A percentile compares a stretch with the other conserved stretches of the same genome.
These are phyloP conservation scores for Rhizoclosmatium globosum DNA, from an alignment of 192 early-diverging fungal species.

Conservation along the genomic window DNA sequence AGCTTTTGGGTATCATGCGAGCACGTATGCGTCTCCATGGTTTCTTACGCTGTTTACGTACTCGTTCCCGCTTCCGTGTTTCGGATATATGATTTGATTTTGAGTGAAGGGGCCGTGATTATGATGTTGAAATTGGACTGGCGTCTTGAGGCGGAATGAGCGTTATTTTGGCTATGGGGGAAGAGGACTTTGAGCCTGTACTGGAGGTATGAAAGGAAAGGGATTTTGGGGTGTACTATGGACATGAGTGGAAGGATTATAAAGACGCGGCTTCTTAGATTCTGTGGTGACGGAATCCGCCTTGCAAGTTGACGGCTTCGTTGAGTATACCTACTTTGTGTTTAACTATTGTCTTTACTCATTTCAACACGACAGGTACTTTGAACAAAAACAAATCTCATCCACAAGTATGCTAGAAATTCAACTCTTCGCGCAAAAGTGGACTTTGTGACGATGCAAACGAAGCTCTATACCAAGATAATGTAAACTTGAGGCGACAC, in stretches of 20 bases:
- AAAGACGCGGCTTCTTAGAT: conserved; percentile 47
- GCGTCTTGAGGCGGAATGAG: conserved; percentile 86
- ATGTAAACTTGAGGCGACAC: background rate
- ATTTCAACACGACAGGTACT: conserved; percentile 22
- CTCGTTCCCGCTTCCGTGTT: conserved; percentile 89
- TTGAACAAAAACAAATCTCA: conserved; percentile 26
- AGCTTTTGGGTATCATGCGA: conserved; percentile 79
- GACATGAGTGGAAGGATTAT: conserved; percentile 48
- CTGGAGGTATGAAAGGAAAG: conserved; percentile 78
- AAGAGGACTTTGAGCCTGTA: conserved; percentile 83
- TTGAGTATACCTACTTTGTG: background rate
- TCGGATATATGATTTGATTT: conserved; percentile 89
- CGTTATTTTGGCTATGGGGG: conserved; percentile 50
- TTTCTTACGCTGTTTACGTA: conserved; percentile 98
- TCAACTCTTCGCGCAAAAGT: conserved; percentile 33
- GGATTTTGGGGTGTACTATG: conserved; percentile 42
- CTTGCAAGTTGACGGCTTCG: conserved; percentile 7
- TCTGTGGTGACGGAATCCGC: conserved; percentile 29
- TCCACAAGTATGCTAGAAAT: conserved; percentile 14
- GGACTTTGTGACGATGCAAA: background rate
- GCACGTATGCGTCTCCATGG: conserved; percentile 97
- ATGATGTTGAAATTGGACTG: conserved; percentile 80
- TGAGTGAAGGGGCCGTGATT: conserved; percentile 78
- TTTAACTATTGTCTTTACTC: background rate
- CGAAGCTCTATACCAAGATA: conserved; percentile 16